These are phyloP conservation scores for Sporothrix mexicana DNA, from an alignment of 2,329 filamentous ascomycete species.

Conservation along the genomic window DNA sequence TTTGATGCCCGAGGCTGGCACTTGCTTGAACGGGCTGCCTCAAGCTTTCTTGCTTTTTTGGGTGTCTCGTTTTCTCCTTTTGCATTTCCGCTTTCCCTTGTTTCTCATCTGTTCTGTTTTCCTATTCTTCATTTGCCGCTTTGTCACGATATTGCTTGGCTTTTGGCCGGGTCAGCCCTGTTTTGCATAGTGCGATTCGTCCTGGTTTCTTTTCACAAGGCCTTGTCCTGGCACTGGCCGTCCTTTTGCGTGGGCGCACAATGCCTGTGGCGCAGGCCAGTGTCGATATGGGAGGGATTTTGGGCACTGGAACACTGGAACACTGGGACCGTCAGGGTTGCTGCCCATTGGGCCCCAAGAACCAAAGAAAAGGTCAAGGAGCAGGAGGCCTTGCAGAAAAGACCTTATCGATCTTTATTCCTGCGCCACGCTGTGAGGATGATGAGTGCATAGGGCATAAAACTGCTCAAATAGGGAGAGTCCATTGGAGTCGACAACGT, in stretches of 20 bases:
- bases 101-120: too few species aligned
- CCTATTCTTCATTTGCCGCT: neutral
- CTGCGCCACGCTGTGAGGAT: neutral
- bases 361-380: too few species aligned
- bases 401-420: neutral
- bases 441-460: neutral
- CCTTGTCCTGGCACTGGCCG: neutral
- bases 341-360: neutral
- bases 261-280: neutral
- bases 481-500: neutral
- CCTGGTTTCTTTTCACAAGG: neutral
- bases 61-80: neutral
- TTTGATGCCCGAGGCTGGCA: neutral
- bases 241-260: neutral
- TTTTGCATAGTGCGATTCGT: neutral
- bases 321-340: neutral
- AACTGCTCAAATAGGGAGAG: neutral
- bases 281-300: neutral
- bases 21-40: neutral
- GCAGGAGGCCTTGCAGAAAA: neutral
- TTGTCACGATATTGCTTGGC: neutral
- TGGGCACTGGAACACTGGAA: neutral
- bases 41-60: neutral
- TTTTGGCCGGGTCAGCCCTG: neutral
- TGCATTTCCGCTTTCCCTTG: too few species aligned